These are phyloP conservation scores for Escovopsis sp. DNA, from an alignment of 2,329 filamentous ascomycete species.

Conservation along the genomic window DNA sequence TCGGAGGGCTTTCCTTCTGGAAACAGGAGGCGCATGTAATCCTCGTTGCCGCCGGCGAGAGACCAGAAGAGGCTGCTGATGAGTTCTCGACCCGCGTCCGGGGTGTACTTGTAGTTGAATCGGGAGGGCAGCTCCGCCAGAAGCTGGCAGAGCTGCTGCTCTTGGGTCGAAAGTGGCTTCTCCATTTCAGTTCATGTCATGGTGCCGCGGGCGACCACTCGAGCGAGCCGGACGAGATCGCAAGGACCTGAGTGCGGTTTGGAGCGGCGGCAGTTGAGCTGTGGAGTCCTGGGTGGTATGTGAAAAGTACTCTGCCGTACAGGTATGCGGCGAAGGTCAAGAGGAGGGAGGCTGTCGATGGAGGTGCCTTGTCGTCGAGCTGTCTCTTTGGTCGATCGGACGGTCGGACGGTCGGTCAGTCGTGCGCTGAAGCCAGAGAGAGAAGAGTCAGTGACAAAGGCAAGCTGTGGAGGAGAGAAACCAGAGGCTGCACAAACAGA, in stretches of 20 bases:
- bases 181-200: conserved; percentile 31
- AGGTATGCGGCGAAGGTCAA: too few species aligned
- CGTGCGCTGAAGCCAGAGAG: too few species aligned
- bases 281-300: conserved; percentile 3
- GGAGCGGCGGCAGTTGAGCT: conserved; percentile 8
- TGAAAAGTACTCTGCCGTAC: neutral
- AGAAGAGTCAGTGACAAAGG: too few species aligned
- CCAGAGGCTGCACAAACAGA: too few species aligned
- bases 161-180: conserved; percentile 45
- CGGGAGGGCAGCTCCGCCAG: conserved; percentile 63
- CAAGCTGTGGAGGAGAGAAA: too few species aligned
- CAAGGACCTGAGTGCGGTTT: too few species aligned
- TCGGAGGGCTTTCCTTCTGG: conserved; percentile 53
- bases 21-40: conserved; percentile 70
- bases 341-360: too few species aligned
- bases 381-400: too few species aligned
- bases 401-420: too few species aligned
- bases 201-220: conserved; percentile 7
- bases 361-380: too few species aligned
- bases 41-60: conserved; percentile 58
- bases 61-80: conserved; percentile 74
- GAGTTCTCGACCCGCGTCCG: conserved; percentile 56
- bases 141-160: conserved; percentile 71
- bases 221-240: neutral
- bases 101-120: conserved; percentile 62